Conservation (phyloP, 768 basidiomycete genomes). For the Pleurotus giganteus region DNA sequence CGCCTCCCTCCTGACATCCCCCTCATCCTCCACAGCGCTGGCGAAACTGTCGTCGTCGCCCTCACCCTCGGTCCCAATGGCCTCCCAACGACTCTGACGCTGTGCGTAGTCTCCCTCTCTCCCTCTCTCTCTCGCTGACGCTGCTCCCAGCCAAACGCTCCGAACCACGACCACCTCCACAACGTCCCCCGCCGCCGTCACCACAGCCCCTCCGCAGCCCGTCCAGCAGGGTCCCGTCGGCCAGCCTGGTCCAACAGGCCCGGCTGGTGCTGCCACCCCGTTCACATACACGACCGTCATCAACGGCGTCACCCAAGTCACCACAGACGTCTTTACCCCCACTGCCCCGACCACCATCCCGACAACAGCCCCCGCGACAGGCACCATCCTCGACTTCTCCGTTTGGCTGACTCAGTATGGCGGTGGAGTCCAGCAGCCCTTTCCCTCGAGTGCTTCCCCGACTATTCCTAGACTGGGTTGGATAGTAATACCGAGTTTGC, state of each 20-base stretch:
- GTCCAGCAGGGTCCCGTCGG: slow-evolving; percentile 55
- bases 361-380: slow-evolving; percentile 30
- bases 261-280: slow-evolving; percentile 46
- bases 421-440: too few relatives aligned
- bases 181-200: slow-evolving; percentile 19
- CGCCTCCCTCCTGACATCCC: not conserved
- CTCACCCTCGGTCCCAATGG: slow-evolving; percentile 40
- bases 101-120: slow-evolving; percentile 32
- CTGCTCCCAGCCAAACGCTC: slow-evolving; percentile 21
- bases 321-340: slow-evolving; percentile 10
- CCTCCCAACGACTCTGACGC: slow-evolving; percentile 34
- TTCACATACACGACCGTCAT: slow-evolving; percentile 50
- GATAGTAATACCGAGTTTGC: too few relatives aligned
- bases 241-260: slow-evolving; percentile 39
- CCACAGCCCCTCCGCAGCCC: slow-evolving; percentile 19
- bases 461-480: slow-evolving; percentile 13
- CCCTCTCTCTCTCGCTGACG: not conserved
- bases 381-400: slow-evolving; percentile 36
- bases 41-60: slow-evolving; percentile 51
- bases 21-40: slow-evolving; percentile 27
- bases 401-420: slow-evolving; percentile 2
- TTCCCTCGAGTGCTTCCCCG: too few relatives aligned
- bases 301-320: slow-evolving; percentile 23
- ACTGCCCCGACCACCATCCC: slow-evolving; percentile 6
- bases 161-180: slow-evolving; percentile 20